Conservation (phyloP, 371 early-diverging fungal genomes). For the Mucor velutinosus region DNA sequence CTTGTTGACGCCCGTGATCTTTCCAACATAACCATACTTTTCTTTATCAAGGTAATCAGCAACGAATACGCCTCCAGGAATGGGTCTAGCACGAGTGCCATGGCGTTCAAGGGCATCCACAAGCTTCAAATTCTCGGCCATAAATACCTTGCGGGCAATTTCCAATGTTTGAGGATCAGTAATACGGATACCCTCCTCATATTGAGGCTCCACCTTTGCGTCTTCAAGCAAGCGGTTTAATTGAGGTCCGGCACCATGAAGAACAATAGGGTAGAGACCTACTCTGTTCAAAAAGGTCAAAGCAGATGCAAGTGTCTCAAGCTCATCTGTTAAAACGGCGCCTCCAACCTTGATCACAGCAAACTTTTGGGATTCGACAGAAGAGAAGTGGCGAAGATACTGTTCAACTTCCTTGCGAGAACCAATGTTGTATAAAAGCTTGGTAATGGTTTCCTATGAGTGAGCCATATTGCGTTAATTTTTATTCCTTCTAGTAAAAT, state of each 20-base stretch:
- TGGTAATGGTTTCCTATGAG: slow-evolving; percentile 90
- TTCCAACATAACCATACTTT: slow-evolving; percentile 92
- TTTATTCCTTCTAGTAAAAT: neutral
- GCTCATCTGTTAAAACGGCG: slow-evolving; percentile 92
- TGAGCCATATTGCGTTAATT: neutral
- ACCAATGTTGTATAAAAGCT: slow-evolving; percentile 97
- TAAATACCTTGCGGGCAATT: slow-evolving; percentile 90
- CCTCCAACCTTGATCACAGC: slow-evolving; percentile 99
- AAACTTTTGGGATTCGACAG: slow-evolving; percentile 97
- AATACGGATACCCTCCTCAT: slow-evolving; percentile 95
- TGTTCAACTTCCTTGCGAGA: slow-evolving; percentile 97
- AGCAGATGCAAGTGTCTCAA: slow-evolving; percentile 92
- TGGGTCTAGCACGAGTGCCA: slow-evolving; percentile 93
- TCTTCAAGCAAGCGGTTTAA: slow-evolving; percentile 86
- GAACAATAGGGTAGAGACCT: slow-evolving; percentile 95
- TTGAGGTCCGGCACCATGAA: slow-evolving; percentile 98
- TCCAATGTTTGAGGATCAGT: slow-evolving; percentile 91
- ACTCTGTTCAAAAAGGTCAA: slow-evolving; percentile 95
- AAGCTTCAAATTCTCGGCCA: slow-evolving; percentile 91
- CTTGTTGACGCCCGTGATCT: slow-evolving; percentile 88
- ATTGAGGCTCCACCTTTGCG: slow-evolving; percentile 88
- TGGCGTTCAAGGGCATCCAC: slow-evolving; percentile 94
- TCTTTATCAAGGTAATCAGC: slow-evolving; percentile 93
- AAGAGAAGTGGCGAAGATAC: slow-evolving; percentile 93
- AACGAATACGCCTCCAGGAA: slow-evolving; percentile 92